Conservation (phyloP, 2,329 filamentous ascomycete genomes). For the Cytospora schulzeri region DNA sequence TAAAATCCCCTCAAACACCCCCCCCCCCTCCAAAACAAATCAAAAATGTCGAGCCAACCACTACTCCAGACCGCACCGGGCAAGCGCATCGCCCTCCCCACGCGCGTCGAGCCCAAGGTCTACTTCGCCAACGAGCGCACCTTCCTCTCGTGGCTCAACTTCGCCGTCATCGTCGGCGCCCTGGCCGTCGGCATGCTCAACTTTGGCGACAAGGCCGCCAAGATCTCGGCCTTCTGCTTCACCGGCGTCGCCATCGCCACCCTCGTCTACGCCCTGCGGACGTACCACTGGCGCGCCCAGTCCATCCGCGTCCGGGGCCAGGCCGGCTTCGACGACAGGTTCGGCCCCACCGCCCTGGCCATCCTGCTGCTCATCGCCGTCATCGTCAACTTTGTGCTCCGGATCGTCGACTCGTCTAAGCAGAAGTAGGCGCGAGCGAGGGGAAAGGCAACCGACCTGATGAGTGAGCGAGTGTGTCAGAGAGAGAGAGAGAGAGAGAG, state of each 20-base stretch:
- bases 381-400: slow-evolving; percentile 92
- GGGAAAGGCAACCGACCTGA: too few relatives aligned
- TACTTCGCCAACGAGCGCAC: slow-evolving; percentile 99
- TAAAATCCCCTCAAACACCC: slow-evolving; percentile 36
- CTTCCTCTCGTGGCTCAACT: slow-evolving; percentile 99
- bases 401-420: slow-evolving; percentile 57
- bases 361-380: slow-evolving; percentile 85
- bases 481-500: too few relatives aligned
- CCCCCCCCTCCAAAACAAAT: too few relatives aligned
- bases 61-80: slow-evolving; percentile 96
- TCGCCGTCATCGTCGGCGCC: slow-evolving; percentile 96
- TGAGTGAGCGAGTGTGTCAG: too few relatives aligned
- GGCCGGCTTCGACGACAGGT: slow-evolving; percentile 93
- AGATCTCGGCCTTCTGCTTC: slow-evolving; percentile 92
- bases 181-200: slow-evolving; percentile 96
- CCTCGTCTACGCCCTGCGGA: slow-evolving; percentile 92
- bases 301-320: slow-evolving; percentile 90
- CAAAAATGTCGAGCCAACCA: slow-evolving; percentile 95
- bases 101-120: slow-evolving; percentile 97
- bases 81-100: slow-evolving; percentile 97
- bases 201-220: slow-evolving; percentile 92
- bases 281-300: slow-evolving; percentile 96
- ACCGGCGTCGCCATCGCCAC: slow-evolving; percentile 91
- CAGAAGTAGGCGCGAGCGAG: slow-evolving; percentile 26
- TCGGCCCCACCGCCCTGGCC: slow-evolving; percentile 88